A percentile compares a stretch with the other conserved stretches of the same genome.
phyloP scores from a whole-genome alignment of 2,329 filamentous ascomycete genomes.

The Ramularia endophylla region DNA sequence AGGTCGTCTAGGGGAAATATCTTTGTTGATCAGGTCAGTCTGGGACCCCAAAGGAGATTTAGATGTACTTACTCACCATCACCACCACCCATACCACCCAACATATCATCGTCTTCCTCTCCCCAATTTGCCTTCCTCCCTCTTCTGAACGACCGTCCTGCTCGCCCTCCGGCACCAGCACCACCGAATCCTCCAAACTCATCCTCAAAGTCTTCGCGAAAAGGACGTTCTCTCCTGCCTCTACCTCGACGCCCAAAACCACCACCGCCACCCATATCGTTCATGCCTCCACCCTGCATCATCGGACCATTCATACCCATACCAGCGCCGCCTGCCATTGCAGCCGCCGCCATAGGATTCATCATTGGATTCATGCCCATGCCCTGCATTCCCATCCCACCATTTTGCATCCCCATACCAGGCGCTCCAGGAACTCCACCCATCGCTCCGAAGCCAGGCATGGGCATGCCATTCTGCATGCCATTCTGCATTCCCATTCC shows the following conservation, averaged over 20 bases:
- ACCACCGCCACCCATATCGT: conserved; percentile 8
- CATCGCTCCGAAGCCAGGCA: conserved; percentile 7
- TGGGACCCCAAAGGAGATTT: not conserved
- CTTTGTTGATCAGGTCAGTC: conserved; percentile 6
- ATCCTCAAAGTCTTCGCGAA: conserved; percentile 7
- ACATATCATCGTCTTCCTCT: conserved; percentile 13
- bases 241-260: conserved; percentile 1
- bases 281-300: conserved; percentile 11
- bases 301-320: conserved; percentile 6
- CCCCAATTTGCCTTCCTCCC: conserved; percentile 8
- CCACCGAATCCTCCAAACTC: conserved; percentile 12
- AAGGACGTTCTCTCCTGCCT: conserved; percentile 1
- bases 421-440: conserved; percentile 1
- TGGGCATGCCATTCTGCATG: conserved; percentile 7
- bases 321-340: conserved; percentile 5
- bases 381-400: conserved; percentile 2
- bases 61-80: conserved; percentile 16
- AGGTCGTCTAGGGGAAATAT: conserved; percentile 10
- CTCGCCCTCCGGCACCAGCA: not conserved
- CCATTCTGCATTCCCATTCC: not conserved
- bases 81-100: conserved; percentile 11
- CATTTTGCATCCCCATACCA: conserved; percentile 3
- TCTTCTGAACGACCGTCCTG: conserved; percentile 3
- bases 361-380: conserved; percentile 8
- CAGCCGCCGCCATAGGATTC: conserved; percentile 8